These are phyloP conservation scores for Aspergillus pseudoviridinutans DNA, from an alignment of 2,329 filamentous ascomycete genomes.

Conservation along the genomic window DNA sequence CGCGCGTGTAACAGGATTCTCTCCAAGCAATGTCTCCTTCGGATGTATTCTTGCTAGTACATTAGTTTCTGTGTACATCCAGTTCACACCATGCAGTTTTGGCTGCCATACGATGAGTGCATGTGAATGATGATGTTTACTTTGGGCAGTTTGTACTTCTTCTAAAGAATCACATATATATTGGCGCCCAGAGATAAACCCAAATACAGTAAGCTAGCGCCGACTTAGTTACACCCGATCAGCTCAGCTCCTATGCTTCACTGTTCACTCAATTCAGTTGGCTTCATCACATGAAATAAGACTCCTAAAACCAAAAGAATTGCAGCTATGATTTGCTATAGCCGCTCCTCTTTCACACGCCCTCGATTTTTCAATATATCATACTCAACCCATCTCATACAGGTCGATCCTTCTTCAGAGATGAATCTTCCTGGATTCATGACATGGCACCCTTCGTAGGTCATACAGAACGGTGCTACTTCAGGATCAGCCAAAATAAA, in stretches of 20 bases:
- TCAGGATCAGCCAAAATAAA: slow-evolving; percentile 80
- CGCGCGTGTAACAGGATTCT: neutral
- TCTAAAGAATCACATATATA: neutral
- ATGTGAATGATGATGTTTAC: neutral
- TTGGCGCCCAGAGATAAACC: neutral
- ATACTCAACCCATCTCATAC: slow-evolving; percentile 85
- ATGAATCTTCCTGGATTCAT: slow-evolving; percentile 85
- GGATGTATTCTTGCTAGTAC: neutral
- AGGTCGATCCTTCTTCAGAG: slow-evolving; percentile 62
- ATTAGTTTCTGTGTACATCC: neutral
- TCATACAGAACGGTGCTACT: slow-evolving; percentile 76
- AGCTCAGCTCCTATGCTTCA: neutral
- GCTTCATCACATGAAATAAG: neutral
- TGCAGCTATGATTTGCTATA: slow-evolving; percentile 34
- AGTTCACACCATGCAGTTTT: neutral
- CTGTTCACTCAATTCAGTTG: neutral
- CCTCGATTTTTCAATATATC: slow-evolving; percentile 61
- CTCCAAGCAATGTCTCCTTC: neutral
- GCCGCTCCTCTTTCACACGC: slow-evolving; percentile 59
- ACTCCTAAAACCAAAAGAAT: neutral
- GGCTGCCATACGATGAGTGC: neutral
- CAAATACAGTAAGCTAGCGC: neutral
- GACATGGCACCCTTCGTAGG: slow-evolving; percentile 92
- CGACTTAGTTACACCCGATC: neutral
- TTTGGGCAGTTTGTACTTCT: neutral